These are phyloP conservation scores for Monosporascus sp. DNA, from an alignment of 2,329 filamentous ascomycete genomes.

Conservation along the genomic window DNA sequence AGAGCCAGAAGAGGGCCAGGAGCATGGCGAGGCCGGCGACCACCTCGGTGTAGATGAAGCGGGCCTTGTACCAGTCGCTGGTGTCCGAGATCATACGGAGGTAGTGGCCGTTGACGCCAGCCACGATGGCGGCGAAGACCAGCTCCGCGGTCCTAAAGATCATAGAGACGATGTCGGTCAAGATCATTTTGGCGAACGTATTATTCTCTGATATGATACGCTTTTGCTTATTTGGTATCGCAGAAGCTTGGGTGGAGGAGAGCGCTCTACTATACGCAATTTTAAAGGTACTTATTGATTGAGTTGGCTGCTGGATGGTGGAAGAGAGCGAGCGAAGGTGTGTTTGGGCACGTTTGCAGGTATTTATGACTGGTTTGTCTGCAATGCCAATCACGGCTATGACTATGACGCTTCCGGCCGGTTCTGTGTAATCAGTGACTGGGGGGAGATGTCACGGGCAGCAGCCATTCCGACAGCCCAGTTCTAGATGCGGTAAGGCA, in stretches of 20 bases:
- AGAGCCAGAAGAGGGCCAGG: conserved; percentile 65
- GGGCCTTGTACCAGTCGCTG: conserved; percentile 51
- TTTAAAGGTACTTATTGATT: too few species aligned
- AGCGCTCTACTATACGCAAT: background rate
- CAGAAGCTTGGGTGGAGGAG: background rate
- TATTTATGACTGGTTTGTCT: background rate
- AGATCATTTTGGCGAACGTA: conserved; percentile 36
- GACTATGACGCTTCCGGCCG: background rate
- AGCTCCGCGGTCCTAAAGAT: conserved; percentile 59
- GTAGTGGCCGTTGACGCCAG: conserved; percentile 64
- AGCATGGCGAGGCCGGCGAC: conserved; percentile 66
- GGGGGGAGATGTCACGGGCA: too few species aligned
- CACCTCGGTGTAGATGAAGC: conserved; percentile 72
- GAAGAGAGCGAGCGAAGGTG: background rate
- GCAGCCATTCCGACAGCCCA: too few species aligned
- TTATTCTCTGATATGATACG: background rate
- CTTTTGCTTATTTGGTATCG: background rate
- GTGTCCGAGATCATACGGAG: conserved; percentile 46
- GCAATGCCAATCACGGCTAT: background rate
- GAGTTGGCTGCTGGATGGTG: too few species aligned
- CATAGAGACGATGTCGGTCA: conserved; percentile 51
- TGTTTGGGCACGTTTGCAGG: background rate
- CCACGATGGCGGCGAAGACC: conserved; percentile 66
- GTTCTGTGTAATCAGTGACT: background rate
- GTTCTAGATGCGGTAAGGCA: background rate